These are phyloP conservation scores for Carallia pectinifolia DNA, from an alignment of 345 rosid species.

Conservation along the genomic window DNA sequence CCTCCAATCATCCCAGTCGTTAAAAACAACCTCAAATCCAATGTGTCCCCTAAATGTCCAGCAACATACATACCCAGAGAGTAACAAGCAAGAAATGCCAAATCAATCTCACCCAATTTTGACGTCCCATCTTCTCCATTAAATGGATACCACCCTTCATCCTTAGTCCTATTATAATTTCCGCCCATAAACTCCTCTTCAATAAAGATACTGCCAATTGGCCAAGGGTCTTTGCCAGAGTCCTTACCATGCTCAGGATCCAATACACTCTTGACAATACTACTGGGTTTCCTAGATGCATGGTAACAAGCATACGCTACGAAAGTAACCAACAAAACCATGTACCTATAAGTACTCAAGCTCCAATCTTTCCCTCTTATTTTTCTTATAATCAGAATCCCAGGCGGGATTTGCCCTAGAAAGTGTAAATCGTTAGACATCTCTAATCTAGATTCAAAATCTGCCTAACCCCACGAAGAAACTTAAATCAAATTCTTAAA, in stretches of 20 bases:
- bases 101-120: constrained; percentile 74
- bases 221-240: constrained; percentile 43
- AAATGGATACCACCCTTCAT: constrained; percentile 75
- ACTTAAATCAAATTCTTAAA: neutral
- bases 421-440: constrained; percentile 37
- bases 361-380: constrained; percentile 65
- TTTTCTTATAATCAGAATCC: constrained; percentile 46
- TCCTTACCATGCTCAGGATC: constrained; percentile 44
- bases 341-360: constrained; percentile 55
- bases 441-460: constrained; percentile 2
- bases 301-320: constrained; percentile 84
- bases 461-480: constrained; percentile 8
- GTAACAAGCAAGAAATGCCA: constrained; percentile 81
- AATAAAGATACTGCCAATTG: constrained; percentile 54
- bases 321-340: constrained; percentile 62
- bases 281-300: constrained; percentile 82
- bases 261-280: constrained; percentile 79
- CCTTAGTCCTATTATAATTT: neutral
- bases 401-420: constrained; percentile 58
- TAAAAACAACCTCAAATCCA: constrained; percentile 78
- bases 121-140: constrained; percentile 60
- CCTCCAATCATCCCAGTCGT: constrained; percentile 83
- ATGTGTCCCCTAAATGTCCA: constrained; percentile 78
- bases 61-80: constrained; percentile 78
- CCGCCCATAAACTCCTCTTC: constrained; percentile 19